These are phyloP conservation scores for Pontederia crassipes DNA, from an alignment of 176 grass and related monocot genomes.

Conservation along the genomic window DNA sequence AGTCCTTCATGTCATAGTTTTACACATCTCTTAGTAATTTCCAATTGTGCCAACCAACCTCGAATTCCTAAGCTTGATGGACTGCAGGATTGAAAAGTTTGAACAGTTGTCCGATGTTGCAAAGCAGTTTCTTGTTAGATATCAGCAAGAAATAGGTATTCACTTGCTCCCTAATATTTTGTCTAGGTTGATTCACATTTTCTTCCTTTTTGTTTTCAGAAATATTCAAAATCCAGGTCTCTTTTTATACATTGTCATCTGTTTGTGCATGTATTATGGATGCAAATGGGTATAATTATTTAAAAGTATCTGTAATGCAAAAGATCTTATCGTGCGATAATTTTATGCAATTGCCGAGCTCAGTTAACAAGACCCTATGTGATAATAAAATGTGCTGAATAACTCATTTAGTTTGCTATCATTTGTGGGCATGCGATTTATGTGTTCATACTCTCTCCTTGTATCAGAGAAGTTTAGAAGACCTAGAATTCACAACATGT, in stretches of 20 bases:
- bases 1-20: no score
- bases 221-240: background rate
- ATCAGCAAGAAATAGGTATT: constrained; percentile 40
- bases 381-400: background rate
- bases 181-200: constrained; percentile 3
- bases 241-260: no score
- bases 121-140: constrained; percentile 35
- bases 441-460: background rate
- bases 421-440: background rate
- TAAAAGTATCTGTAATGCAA: no score
- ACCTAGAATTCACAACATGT: constrained; percentile 22
- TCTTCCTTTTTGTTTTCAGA: constrained; percentile 3
- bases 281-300: no score
- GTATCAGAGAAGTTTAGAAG: constrained; percentile 36
- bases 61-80: no score
- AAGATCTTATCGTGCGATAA: no score
- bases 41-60: no score
- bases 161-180: background rate
- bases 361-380: background rate
- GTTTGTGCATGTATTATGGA: no score
- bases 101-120: constrained; percentile 41
- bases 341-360: no score
- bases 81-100: constrained; percentile 28
- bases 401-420: background rate
- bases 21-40: no score